These are phyloP conservation scores for Pseudozyma tsukubaensis DNA, from an alignment of 1,284 basidiomycete species.

Conservation along the genomic window DNA sequence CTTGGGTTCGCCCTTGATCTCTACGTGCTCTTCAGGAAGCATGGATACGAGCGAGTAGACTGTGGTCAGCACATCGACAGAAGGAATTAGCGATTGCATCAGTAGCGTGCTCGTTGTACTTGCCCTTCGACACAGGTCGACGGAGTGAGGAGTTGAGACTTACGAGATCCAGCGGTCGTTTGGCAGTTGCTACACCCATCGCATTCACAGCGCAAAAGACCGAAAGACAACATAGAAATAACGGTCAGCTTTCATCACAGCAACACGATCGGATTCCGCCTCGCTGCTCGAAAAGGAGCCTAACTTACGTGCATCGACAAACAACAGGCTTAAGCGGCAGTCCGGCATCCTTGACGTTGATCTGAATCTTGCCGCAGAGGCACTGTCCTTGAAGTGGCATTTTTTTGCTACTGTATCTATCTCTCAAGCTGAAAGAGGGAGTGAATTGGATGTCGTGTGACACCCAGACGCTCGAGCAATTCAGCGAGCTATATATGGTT, in stretches of 20 bases:
- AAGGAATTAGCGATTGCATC: too few species aligned
- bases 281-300: too few species aligned
- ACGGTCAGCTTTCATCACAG: background rate
- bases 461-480: background rate
- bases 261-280: background rate
- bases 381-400: conserved; percentile 36
- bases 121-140: background rate
- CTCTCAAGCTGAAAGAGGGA: background rate
- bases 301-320: conserved; percentile 35
- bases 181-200: conserved; percentile 26
- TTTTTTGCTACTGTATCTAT: background rate
- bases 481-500: background rate
- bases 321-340: conserved; percentile 24
- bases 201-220: background rate
- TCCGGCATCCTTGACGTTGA: conserved; percentile 28
- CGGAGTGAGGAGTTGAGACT: conserved; percentile 4
- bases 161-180: conserved; percentile 27
- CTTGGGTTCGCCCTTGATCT: conserved; percentile 30
- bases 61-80: background rate
- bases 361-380: conserved; percentile 32
- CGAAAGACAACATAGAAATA: background rate
- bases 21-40: conserved; percentile 20
- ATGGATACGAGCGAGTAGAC: conserved; percentile 32
- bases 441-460: conserved; percentile 2
- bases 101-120: too few species aligned